These are phyloP conservation scores for Myxozyma geophila DNA, from an alignment of 805 yeast genomes.

Conservation along the genomic window DNA sequence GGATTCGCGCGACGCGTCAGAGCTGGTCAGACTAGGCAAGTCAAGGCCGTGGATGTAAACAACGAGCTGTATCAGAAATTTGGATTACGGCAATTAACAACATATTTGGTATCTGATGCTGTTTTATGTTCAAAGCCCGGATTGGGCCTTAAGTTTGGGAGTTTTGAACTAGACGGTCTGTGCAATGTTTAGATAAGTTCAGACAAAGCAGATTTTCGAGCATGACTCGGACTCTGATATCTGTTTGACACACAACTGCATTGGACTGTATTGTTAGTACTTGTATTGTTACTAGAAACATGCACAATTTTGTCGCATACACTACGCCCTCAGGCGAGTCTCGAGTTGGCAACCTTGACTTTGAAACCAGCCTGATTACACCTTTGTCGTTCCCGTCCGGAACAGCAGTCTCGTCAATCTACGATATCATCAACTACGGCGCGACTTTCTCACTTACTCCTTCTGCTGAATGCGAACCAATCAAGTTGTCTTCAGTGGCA, in stretches of 20 bases:
- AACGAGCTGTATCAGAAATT: too few relatives aligned
- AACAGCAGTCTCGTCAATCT: slow-evolving; percentile 21
- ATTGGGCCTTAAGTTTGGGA: background rate
- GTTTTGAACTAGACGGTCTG: background rate
- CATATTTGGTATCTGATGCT: too few relatives aligned
- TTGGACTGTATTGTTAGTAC: background rate
- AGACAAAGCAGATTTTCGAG: background rate
- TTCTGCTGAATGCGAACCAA: background rate
- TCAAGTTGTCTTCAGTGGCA: slow-evolving; percentile 1
- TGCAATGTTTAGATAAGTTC: too few relatives aligned
- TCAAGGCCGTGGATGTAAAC: too few relatives aligned
- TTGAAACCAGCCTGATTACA: slow-evolving; percentile 14
- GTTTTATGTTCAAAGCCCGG: background rate
- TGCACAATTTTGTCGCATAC: slow-evolving; percentile 12
- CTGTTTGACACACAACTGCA: background rate
- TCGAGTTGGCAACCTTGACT: slow-evolving; percentile 25
- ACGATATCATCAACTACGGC: slow-evolving; percentile 20
- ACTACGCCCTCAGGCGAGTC: background rate
- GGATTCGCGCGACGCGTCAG: background rate
- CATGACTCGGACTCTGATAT: background rate
- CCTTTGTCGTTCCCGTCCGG: slow-evolving; percentile 30
- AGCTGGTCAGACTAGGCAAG: too few relatives aligned
- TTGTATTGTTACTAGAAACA: background rate
- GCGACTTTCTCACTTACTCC: slow-evolving; percentile 15
- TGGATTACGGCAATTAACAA: too few relatives aligned